phyloP scores from a whole-genome alignment of 805 yeast genomes.

The Wickerhamomyces queroliae region DNA sequence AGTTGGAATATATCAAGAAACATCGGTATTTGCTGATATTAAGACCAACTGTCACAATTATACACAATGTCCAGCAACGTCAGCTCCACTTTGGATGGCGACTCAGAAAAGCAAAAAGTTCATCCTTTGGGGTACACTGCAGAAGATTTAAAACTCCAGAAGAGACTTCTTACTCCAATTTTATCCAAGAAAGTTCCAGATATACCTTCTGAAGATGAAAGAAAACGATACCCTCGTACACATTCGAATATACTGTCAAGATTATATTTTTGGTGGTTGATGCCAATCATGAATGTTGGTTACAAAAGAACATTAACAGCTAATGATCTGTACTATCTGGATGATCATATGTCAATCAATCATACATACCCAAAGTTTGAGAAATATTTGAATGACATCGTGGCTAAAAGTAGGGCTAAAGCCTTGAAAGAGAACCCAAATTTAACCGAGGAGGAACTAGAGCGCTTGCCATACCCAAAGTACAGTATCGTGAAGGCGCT shows the following conservation, averaged over 20 bases:
- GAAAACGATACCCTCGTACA: constrained; percentile 38
- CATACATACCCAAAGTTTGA: constrained; percentile 33
- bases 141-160: constrained; percentile 21
- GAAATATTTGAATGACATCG: constrained; percentile 24
- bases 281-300: constrained; percentile 58
- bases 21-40: background rate
- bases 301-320: constrained; percentile 67
- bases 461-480: constrained; percentile 36
- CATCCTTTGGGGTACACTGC: background rate
- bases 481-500: constrained; percentile 36
- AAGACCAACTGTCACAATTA: background rate
- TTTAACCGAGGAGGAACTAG: constrained; percentile 32
- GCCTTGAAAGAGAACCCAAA: constrained; percentile 28
- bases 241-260: constrained; percentile 34
- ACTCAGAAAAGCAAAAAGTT: constrained; percentile 1
- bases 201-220: constrained; percentile 44
- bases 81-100: background rate
- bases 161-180: constrained; percentile 28
- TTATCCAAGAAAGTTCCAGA: constrained; percentile 40
- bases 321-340: constrained; percentile 49
- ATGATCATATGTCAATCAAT: constrained; percentile 37
- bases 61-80: no score
- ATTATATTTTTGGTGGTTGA: constrained; percentile 61
- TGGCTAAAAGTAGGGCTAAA: constrained; percentile 25
- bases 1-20: no score